Conservation (phyloP, 2,329 filamentous ascomycete species). For the Xylariaceae sp. region DNA sequence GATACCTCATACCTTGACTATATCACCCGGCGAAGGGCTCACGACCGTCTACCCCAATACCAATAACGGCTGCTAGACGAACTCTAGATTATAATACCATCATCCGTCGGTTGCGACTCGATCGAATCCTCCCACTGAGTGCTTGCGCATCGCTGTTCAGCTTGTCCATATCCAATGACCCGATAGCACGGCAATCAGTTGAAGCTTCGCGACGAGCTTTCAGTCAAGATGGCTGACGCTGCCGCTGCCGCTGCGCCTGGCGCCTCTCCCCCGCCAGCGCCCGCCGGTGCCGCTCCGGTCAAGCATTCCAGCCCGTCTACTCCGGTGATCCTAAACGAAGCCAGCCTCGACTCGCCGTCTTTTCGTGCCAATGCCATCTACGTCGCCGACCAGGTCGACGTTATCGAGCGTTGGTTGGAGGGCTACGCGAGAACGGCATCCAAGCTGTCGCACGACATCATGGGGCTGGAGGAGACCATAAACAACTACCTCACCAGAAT, state of each 20-base stretch:
- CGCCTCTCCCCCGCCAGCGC: conserved; percentile 10
- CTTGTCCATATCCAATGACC: too few species aligned
- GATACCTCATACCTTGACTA: too few species aligned
- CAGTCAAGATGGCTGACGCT: conserved; percentile 19
- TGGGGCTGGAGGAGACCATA: conserved; percentile 70
- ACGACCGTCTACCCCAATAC: too few species aligned
- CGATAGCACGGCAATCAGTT: neutral
- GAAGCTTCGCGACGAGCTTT: conserved; percentile 1
- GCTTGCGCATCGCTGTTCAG: too few species aligned
- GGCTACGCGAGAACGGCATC: conserved; percentile 46
- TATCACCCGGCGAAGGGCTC: too few species aligned
- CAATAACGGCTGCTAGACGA: too few species aligned
- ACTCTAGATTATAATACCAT: too few species aligned
- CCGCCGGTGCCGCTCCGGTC: conserved; percentile 7
- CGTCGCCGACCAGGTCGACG: conserved; percentile 86
- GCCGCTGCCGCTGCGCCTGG: conserved; percentile 6
- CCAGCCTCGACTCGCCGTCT: conserved; percentile 89
- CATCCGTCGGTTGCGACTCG: too few species aligned
- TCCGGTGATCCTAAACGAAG: conserved; percentile 87
- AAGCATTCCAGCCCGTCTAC: conserved; percentile 35
- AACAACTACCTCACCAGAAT: conserved; percentile 69
- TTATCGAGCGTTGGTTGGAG: conserved; percentile 85
- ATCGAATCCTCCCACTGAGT: too few species aligned
- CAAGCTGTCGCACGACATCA: conserved; percentile 54
- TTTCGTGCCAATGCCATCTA: conserved; percentile 83